phyloP scores from a whole-genome alignment of 2,329 filamentous ascomycete genomes.

The Sarocladium oryzae region DNA sequence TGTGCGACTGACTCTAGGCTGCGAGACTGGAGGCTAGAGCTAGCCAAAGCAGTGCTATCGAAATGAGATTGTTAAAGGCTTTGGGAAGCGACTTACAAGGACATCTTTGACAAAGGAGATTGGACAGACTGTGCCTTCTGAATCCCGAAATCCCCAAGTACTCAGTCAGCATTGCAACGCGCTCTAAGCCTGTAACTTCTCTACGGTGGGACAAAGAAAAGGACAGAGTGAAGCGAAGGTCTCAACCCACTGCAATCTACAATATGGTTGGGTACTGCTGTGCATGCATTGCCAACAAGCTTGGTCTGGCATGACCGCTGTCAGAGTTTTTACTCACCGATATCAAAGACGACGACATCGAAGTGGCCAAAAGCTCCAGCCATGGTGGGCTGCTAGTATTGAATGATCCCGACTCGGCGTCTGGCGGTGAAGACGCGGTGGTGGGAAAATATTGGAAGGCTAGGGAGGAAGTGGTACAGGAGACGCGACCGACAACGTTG shows the following conservation, averaged over 20 bases:
- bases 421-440: conserved; percentile 10
- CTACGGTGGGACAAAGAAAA: neutral
- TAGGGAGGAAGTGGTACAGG: neutral
- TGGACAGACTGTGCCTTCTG: conserved; percentile 77
- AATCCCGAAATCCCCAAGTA: conserved; percentile 2
- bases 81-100: conserved; percentile 52
- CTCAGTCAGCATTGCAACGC: conserved; percentile 1
- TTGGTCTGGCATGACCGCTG: neutral
- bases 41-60: neutral
- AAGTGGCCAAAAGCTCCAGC: conserved; percentile 10
- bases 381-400: conserved; percentile 9
- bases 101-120: conserved; percentile 82
- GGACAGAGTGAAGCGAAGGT: neutral
- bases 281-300: conserved; percentile 10
- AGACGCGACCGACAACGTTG: conserved; percentile 7
- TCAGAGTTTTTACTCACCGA: conserved; percentile 12
- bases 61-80: neutral
- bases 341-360: conserved; percentile 13
- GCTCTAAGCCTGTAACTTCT: neutral
- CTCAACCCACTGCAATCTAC: neutral
- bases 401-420: neutral
- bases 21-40: too few species aligned
- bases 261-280: neutral
- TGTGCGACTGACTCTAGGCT: too few species aligned
- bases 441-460: neutral